Percentiles rank a stretch among this genome's conserved stretches.
phyloP scores from a whole-genome alignment of 2,329 filamentous ascomycete species.

The Arthrobotrys sinensis region DNA sequence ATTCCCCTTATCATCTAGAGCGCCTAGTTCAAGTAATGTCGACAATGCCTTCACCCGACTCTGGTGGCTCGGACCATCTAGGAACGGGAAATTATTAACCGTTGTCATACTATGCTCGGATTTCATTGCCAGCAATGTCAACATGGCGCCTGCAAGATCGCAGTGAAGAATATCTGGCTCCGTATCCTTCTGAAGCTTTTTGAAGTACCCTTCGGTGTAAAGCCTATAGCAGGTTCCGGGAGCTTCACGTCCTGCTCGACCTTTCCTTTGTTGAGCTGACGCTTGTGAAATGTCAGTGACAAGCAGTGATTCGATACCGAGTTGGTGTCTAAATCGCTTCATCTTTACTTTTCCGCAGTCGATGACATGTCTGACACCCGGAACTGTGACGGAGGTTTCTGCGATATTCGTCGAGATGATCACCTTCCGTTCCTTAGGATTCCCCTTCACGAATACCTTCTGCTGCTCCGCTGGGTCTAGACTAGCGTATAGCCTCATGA shows the following conservation, averaged over 20 bases:
- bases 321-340: conserved; percentile 86
- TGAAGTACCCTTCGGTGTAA: conserved; percentile 84
- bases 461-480: conserved; percentile 89
- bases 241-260: conserved; percentile 92
- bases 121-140: conserved; percentile 86
- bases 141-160: conserved; percentile 85
- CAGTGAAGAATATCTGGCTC: conserved; percentile 91
- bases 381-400: conserved; percentile 97
- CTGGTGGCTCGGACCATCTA: conserved; percentile 84
- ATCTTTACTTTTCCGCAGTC: conserved; percentile 95
- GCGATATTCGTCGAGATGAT: conserved; percentile 97
- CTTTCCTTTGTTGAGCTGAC: conserved; percentile 90
- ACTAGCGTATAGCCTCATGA: conserved; percentile 89
- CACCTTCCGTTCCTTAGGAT: conserved; percentile 82
- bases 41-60: conserved; percentile 85
- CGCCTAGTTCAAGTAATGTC: conserved; percentile 83
- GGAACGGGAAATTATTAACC: conserved; percentile 84
- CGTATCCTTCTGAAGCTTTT: conserved; percentile 78
- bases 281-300: conserved; percentile 84
- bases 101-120: conserved; percentile 80
- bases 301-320: conserved; percentile 91
- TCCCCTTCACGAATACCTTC: conserved; percentile 83
- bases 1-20: conserved; percentile 78
- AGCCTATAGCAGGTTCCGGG: conserved; percentile 90
- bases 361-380: conserved; percentile 90